phyloP scores from a whole-genome alignment of 2,329 filamentous ascomycete species.

The Ceratocystis ficicola region DNA sequence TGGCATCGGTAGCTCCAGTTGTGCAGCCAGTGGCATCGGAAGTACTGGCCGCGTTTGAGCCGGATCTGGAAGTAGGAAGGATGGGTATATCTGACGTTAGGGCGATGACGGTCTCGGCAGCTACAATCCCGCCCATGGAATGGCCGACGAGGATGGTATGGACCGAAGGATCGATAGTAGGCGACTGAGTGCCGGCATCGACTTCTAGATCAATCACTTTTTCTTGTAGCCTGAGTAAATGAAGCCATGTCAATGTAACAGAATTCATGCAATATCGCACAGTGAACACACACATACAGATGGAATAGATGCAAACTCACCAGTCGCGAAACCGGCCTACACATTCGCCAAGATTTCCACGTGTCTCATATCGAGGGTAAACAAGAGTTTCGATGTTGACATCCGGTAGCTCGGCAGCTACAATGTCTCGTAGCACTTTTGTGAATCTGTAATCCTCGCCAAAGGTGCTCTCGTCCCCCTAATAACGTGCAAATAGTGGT shows the following conservation, averaged over 20 bases:
- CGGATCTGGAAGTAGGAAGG: conserved; percentile 35
- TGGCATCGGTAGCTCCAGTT: conserved; percentile 25
- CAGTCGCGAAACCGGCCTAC: conserved; percentile 65
- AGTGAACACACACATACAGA: background rate
- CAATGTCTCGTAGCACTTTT: conserved; percentile 53
- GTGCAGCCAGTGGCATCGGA: conserved; percentile 12
- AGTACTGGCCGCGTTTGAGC: conserved; percentile 22
- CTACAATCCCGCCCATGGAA: conserved; percentile 88
- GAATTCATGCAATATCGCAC: background rate
- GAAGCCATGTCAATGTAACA: background rate
- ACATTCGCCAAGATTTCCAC: conserved; percentile 59
- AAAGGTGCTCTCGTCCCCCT: conserved; percentile 71
- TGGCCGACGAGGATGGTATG: conserved; percentile 73
- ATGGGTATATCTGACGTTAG: conserved; percentile 49
- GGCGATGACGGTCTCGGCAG: conserved; percentile 71
- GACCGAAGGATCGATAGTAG: conserved; percentile 76
- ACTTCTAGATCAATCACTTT: conserved; percentile 93
- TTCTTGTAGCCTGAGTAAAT: conserved; percentile 60
- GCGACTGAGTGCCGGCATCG: conserved; percentile 62
- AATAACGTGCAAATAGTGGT: background rate
- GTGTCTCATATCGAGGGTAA: conserved; percentile 76
- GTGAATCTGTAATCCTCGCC: conserved; percentile 53
- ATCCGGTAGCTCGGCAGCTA: conserved; percentile 55
- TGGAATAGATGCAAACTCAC: conserved; percentile 32
- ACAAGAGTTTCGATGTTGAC: conserved; percentile 54